Percentiles rank a stretch among this genome's conserved stretches.
Conservation (phyloP, 2,329 filamentous ascomycete genomes). For the Tolypocladium tundrense region DNA sequence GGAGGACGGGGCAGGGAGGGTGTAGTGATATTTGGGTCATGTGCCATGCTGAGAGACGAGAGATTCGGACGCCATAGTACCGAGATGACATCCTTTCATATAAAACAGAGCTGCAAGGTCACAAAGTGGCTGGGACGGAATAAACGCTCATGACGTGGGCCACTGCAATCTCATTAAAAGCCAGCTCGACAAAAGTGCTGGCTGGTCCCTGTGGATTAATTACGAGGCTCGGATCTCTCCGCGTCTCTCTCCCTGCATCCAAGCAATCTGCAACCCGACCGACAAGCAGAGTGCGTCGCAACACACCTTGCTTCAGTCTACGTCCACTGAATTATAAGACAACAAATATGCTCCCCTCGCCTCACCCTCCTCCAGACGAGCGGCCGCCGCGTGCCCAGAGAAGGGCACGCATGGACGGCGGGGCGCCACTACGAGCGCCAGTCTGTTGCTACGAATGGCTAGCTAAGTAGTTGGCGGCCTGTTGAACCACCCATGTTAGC, state of each 20-base stretch:
- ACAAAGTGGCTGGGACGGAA: not conserved
- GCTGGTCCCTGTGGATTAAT: not conserved
- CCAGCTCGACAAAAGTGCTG: not conserved
- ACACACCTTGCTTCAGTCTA: not conserved
- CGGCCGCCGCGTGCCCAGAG: not conserved
- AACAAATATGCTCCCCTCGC: not conserved
- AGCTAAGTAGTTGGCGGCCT: slow-evolving; percentile 47
- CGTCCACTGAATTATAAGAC: not conserved
- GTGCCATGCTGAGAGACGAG: not conserved
- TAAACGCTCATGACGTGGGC: not conserved
- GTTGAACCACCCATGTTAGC: slow-evolving; percentile 7
- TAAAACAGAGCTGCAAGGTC: not conserved
- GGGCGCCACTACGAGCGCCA: not conserved
- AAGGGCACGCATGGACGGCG: not conserved
- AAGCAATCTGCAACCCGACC: not conserved
- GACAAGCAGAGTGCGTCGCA: not conserved
- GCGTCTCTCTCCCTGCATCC: not conserved
- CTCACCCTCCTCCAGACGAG: not conserved
- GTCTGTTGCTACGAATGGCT: slow-evolving; percentile 34
- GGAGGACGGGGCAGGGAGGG: not conserved
- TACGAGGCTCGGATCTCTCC: not conserved
- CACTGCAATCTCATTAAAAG: not conserved
- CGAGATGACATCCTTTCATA: not conserved
- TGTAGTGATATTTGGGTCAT: not conserved
- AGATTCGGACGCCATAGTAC: not conserved